A percentile compares a stretch with the other conserved stretches of the same genome.
Evolutionary conservation across 208 protist species (phyloP).

Genomic region (Trypanosoma avium): DNA sequence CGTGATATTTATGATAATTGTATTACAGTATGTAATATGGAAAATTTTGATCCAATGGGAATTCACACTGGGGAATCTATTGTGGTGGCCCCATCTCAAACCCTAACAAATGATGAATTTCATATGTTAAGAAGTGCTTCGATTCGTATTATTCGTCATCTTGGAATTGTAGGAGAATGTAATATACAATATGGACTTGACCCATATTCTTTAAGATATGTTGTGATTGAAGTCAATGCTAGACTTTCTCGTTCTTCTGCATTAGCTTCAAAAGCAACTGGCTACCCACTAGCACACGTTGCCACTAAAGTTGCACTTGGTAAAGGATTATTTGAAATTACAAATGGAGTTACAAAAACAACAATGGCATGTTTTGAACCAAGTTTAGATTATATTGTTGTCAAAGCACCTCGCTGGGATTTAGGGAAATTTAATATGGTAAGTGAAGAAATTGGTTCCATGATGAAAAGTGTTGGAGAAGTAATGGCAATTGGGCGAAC

Average conservation of each 20-base stretch:
- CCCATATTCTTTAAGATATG: conserved; percentile 96
- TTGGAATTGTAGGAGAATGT: conserved; percentile 98
- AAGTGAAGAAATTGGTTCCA: conserved; percentile 87
- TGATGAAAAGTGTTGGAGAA: conserved; percentile 98
- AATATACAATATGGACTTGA: conserved; percentile 99
- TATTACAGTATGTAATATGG: conserved; percentile 99
- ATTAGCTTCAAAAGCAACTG: conserved; percentile 98
- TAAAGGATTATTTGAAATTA: conserved; percentile 92
- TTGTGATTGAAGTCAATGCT: conserved; percentile 99
- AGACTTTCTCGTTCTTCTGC: conserved; percentile 96
- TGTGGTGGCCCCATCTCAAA: conserved; percentile 98
- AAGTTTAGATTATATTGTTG: conserved; percentile 96
- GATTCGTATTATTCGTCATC: conserved; percentile 95
- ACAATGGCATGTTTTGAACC: conserved; percentile 98
- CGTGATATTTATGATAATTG: conserved; percentile 98
- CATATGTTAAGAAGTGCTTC: conserved; percentile 96
- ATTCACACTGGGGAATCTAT: conserved; percentile 99
- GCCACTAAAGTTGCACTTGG: conserved; percentile 97
- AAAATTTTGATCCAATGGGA: conserved; percentile 98
- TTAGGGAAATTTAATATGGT: conserved; percentile 97
- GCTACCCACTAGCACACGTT: conserved; percentile 98
- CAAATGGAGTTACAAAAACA: conserved; percentile 92
- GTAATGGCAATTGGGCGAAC: conserved; percentile 98
- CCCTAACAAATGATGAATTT: conserved; percentile 97
- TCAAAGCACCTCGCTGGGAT: conserved; percentile 97